These are phyloP conservation scores for Rhypophila decipiens DNA, from an alignment of 495 filamentous ascomycete genomes.

Conservation along the genomic window DNA sequence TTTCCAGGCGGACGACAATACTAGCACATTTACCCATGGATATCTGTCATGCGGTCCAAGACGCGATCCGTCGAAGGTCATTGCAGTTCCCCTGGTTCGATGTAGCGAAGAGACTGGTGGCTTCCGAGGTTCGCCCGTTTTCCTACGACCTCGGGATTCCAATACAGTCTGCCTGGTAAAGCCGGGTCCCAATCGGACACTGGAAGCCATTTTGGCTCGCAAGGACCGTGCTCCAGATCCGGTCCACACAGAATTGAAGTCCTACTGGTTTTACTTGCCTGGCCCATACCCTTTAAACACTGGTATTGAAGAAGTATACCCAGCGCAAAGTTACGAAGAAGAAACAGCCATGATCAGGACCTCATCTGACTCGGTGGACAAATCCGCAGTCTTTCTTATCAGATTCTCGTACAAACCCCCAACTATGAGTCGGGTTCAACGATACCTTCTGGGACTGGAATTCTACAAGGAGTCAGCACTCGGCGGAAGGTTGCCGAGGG, in stretches of 20 bases:
- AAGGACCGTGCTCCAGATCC: constrained; percentile 1
- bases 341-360: constrained; percentile 7
- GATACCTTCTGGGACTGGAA: neutral
- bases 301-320: constrained; percentile 2
- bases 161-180: neutral
- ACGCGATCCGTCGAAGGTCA: neutral
- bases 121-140: neutral
- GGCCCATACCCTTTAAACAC: constrained; percentile 4
- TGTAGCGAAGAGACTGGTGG: neutral
- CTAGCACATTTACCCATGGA: neutral
- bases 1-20: neutral
- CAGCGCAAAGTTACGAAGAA: constrained; percentile 1
- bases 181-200: neutral
- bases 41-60: neutral
- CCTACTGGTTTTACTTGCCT: constrained; percentile 4
- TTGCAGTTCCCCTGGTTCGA: neutral
- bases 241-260: neutral
- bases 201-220: constrained; percentile 5
- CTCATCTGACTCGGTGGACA: neutral
- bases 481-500: neutral
- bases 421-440: neutral
- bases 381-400: neutral
- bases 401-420: neutral
- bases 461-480: neutral
- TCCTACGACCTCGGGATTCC: neutral